These are phyloP conservation scores for Tubosaeta sp. DNA, from an alignment of 768 basidiomycete genomes.

Conservation along the genomic window DNA sequence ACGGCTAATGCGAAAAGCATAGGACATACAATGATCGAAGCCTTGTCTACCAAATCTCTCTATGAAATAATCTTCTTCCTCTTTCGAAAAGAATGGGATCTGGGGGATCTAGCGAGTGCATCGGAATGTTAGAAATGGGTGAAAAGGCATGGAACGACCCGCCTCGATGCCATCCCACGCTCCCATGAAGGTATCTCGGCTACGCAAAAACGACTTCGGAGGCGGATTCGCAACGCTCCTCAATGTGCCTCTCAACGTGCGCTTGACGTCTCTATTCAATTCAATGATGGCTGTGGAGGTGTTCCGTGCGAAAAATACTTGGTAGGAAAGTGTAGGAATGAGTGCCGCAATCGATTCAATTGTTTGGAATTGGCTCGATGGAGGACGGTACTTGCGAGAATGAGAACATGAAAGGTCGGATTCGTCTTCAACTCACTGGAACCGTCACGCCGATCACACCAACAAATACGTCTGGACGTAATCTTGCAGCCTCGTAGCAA, in stretches of 20 bases:
- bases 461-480: slow-evolving; percentile 59
- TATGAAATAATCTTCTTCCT: slow-evolving; percentile 70
- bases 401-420: background rate
- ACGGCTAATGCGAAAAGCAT: background rate
- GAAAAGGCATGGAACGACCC: background rate
- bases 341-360: slow-evolving; percentile 35
- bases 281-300: slow-evolving; percentile 48
- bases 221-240: slow-evolving; percentile 52
- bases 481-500: slow-evolving; percentile 66
- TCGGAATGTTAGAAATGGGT: background rate
- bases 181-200: slow-evolving; percentile 43
- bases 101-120: slow-evolving; percentile 49
- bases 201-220: slow-evolving; percentile 51
- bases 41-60: slow-evolving; percentile 56
- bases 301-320: slow-evolving; percentile 54
- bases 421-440: slow-evolving; percentile 42
- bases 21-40: slow-evolving; percentile 55
- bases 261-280: slow-evolving; percentile 51
- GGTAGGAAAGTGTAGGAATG: slow-evolving; percentile 58
- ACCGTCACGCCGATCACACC: slow-evolving; percentile 56
- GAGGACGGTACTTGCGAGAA: slow-evolving; percentile 52
- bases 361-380: slow-evolving; percentile 45
- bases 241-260: slow-evolving; percentile 54
- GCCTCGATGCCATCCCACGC: slow-evolving; percentile 43
- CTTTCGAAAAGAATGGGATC: slow-evolving; percentile 53